Base-by-base conservation (phyloP, 2,329 filamentous ascomycete species). In the Chaetomium sp. region DNA sequence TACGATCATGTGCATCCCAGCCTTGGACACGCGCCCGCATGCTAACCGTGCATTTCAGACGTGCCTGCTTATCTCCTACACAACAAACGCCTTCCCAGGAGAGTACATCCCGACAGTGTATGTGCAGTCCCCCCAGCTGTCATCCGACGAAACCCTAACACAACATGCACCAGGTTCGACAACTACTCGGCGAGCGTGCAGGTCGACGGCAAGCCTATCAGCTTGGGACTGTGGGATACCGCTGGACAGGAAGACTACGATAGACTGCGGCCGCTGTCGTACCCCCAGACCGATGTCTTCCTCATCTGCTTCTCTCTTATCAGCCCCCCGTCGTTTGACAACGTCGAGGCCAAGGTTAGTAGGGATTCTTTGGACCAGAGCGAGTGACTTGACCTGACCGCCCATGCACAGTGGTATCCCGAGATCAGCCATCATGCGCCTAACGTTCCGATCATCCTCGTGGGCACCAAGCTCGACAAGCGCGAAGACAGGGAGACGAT, bases 181-280 rank as follows among this genome's bases (percentile, higher is more conserved):
- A 99, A 99, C 83, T 98, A 98, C 83, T 97, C 94, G 45, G 95
- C 95, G 70, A 97, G 93, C 83, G 95, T 99, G 63, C 97, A 97
- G 92, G 95, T 98, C 63, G 95, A 98, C 82, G 93, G 93, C 74
- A 96, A 96, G 82, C 94, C 94, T 67, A 97, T 98, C 81, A 97
- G 93, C 79, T 81, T 99, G 73, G 95, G 94, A 71, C 83, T 99
- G 35, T 98, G 95, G 94, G 94, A 99, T 90, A 99, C 94, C 70
- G 94, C 94, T 71, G 94, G 94, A 75, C 95, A 98, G 83, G 94
- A 98, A 82, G 94, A 98, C 85, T 98, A 98, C 82, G 94, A 98
- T 77, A 87, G 94, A 79, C 84, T 98, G 76, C 89, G 94, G 74
- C 94, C 94, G 68, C 87, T 99, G 67, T 98, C 94, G 50, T 99